These are phyloP conservation scores for Cladophialophora chaetospira DNA, from an alignment of 2,329 filamentous ascomycete genomes.

Conservation along the genomic window DNA sequence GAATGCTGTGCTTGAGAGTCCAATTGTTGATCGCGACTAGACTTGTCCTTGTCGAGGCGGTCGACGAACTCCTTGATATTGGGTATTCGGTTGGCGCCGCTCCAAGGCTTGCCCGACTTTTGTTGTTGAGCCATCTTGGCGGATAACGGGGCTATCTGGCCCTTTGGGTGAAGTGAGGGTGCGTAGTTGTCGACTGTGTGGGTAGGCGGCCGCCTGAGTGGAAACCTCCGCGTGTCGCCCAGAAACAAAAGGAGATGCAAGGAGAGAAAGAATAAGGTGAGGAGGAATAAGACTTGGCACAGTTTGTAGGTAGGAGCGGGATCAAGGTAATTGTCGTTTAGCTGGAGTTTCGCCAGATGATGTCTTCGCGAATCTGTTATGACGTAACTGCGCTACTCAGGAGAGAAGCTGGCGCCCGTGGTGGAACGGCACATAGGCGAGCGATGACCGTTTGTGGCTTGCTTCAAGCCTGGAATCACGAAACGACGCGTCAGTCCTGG, in stretches of 20 bases:
- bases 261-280: too few species aligned
- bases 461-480: slow-evolving; percentile 1
- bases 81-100: slow-evolving; percentile 78
- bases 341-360: slow-evolving; percentile 5
- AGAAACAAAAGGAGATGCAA: too few species aligned
- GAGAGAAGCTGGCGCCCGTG: neutral
- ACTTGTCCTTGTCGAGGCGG: slow-evolving; percentile 76
- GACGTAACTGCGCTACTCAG: slow-evolving; percentile 3
- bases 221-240: too few species aligned
- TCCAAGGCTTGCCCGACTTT: slow-evolving; percentile 71
- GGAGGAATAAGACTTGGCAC: neutral
- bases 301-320: neutral
- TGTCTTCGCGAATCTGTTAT: slow-evolving; percentile 1
- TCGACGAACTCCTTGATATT: slow-evolving; percentile 84
- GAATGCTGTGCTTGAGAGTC: slow-evolving; percentile 41
- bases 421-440: neutral
- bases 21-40: too few species aligned
- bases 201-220: too few species aligned
- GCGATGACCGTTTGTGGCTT: slow-evolving; percentile 7
- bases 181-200: too few species aligned
- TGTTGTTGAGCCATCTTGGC: slow-evolving; percentile 41
- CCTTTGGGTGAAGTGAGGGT: too few species aligned
- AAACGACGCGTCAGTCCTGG: slow-evolving; percentile 1
- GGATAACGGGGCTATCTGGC: too few species aligned
- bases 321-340: neutral